Evolutionary conservation across 352 stramenopile genomes (phyloP).

Genomic region (Phytophthora europaea): DNA sequence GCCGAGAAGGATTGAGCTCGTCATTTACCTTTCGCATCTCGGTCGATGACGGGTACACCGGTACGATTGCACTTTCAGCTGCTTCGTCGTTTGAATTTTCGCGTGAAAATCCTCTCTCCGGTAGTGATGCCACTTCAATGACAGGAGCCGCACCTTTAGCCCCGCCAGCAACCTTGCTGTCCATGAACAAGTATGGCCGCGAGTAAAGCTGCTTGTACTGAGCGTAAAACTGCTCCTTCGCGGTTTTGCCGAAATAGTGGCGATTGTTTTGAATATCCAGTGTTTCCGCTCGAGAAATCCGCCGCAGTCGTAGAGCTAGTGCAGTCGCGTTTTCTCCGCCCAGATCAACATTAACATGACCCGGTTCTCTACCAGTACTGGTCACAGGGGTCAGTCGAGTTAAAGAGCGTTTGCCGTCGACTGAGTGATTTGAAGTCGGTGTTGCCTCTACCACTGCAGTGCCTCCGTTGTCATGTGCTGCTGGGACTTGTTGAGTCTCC

Average conservation of each 20-base stretch:
- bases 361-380: background rate
- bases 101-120: constrained; percentile 11
- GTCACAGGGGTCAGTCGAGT: constrained; percentile 10
- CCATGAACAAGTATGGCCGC: constrained; percentile 75
- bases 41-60: constrained; percentile 51
- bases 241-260: constrained; percentile 70
- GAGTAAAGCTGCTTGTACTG: constrained; percentile 72
- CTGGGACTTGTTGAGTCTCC: background rate
- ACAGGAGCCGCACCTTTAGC: background rate
- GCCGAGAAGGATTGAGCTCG: constrained; percentile 33
- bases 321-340: constrained; percentile 33
- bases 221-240: constrained; percentile 68
- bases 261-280: constrained; percentile 53
- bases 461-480: background rate
- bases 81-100: constrained; percentile 24
- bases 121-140: background rate
- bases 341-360: background rate
- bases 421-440: background rate
- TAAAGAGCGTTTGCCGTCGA: background rate
- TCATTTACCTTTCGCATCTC: constrained; percentile 54
- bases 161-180: constrained; percentile 20
- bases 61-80: constrained; percentile 37
- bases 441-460: background rate
- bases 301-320: constrained; percentile 30
- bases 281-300: constrained; percentile 50